phyloP scores from a whole-genome alignment of 148 eudicot species.

The Arctostaphylos glauca region DNA sequence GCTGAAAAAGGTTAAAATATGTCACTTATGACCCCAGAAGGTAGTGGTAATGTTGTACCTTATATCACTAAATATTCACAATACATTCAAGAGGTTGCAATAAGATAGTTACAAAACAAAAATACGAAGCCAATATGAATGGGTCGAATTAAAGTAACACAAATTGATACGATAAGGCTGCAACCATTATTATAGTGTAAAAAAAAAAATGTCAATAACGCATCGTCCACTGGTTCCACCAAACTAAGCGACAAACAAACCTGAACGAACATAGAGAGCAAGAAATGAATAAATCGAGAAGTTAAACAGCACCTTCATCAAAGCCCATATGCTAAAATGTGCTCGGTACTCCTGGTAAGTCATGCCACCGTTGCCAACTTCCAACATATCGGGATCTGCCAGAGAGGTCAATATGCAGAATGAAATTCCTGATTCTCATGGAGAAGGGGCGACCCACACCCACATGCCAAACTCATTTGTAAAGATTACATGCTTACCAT shows the following conservation, averaged over 20 bases:
- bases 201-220: too few relatives aligned
- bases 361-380: constrained; percentile 99
- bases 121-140: not conserved
- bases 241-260: not conserved
- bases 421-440: not conserved
- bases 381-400: constrained; percentile 97
- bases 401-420: constrained; percentile 16
- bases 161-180: not conserved
- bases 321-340: constrained; percentile 97
- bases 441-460: not conserved
- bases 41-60: not conserved
- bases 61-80: too few relatives aligned
- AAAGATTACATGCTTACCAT: constrained; percentile 55
- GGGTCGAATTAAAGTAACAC: not conserved
- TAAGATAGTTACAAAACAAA: not conserved
- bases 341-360: constrained; percentile 71
- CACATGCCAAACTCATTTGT: not conserved
- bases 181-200: not conserved
- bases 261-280: not conserved
- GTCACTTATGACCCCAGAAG: not conserved
- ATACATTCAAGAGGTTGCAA: not conserved
- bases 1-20: not conserved
- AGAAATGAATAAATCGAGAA: not conserved
- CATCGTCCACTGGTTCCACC: constrained; percentile 6
- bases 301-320: constrained; percentile 67